A percentile compares a stretch with the other conserved stretches of the same genome.
Conservation (phyloP, 345 rosid genomes). For the Aurinia saxatilis region DNA sequence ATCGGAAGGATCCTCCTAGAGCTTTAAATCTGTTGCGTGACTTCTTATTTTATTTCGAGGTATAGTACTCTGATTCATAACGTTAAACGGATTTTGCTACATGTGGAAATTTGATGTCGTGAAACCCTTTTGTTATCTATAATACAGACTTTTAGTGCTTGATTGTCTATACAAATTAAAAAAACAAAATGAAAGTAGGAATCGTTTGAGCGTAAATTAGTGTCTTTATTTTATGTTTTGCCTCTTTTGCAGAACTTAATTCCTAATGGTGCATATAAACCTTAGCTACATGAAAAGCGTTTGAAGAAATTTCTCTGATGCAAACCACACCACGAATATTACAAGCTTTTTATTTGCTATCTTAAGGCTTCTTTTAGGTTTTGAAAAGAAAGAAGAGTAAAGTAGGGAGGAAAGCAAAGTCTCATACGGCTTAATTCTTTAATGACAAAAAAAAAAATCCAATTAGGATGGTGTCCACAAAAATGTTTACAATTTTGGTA, state of each 20-base stretch:
- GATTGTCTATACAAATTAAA: too few relatives aligned
- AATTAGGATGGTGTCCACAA: too few relatives aligned
- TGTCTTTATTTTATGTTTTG: background rate
- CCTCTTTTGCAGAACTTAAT: constrained; percentile 35
- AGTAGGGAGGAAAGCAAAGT: too few relatives aligned
- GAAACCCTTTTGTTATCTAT: too few relatives aligned
- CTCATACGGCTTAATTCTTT: too few relatives aligned
- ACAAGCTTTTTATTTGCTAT: background rate
- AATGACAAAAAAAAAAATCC: too few relatives aligned
- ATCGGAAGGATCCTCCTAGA: constrained; percentile 18
- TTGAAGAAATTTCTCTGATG: background rate
- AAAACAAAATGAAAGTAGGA: background rate
- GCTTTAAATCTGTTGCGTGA: constrained; percentile 63
- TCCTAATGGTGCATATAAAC: constrained; percentile 42
- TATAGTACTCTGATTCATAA: constrained; percentile 27
- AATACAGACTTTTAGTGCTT: too few relatives aligned
- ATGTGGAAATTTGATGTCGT: too few relatives aligned
- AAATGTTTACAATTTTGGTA: too few relatives aligned
- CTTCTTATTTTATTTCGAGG: constrained; percentile 66
- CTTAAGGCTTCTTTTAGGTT: constrained; percentile 1
- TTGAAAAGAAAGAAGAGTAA: too few relatives aligned
- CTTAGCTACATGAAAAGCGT: constrained; percentile 42
- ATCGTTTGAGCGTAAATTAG: background rate
- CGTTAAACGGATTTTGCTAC: too few relatives aligned
- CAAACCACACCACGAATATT: background rate